Evolutionary conservation across 2,329 filamentous ascomycete species (phyloP).

Genomic region (Paraphaeosphaeria sporulosa): DNA sequence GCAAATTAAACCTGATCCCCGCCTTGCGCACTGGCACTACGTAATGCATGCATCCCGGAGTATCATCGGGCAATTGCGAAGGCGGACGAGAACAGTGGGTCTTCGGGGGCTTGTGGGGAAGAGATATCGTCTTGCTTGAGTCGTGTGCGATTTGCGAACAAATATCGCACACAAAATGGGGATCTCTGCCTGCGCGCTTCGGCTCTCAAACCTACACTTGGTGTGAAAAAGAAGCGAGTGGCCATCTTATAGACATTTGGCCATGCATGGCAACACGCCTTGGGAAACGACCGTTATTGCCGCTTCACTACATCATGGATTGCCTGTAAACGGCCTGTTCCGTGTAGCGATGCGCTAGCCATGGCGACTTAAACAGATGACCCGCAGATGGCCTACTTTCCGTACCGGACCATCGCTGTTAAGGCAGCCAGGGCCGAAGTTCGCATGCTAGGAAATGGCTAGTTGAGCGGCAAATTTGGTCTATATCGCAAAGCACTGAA

Average conservation of each 20-base stretch:
- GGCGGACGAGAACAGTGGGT: background rate
- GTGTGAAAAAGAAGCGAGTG: background rate
- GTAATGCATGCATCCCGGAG: slow-evolving; percentile 4
- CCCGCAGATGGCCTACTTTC: background rate
- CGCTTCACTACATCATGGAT: background rate
- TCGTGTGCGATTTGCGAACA: background rate
- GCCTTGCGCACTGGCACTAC: slow-evolving; percentile 6
- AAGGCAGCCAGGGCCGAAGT: slow-evolving; percentile 1
- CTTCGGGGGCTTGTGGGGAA: background rate
- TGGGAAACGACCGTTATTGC: background rate
- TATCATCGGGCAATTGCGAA: slow-evolving; percentile 1
- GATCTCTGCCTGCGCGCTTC: background rate
- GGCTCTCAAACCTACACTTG: background rate
- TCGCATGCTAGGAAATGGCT: background rate
- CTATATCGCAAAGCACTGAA: background rate
- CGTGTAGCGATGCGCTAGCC: background rate
- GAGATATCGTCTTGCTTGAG: background rate
- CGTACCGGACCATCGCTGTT: background rate
- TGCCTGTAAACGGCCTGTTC: background rate
- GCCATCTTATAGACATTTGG: background rate
- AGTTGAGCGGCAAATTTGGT: background rate
- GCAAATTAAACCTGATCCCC: slow-evolving; percentile 2
- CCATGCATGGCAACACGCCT: background rate
- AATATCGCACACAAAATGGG: no score
- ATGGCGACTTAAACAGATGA: background rate